Evolutionary conservation across 2,329 filamentous ascomycete genomes (phyloP).

Genomic region (Trichoderma guizhouense): DNA sequence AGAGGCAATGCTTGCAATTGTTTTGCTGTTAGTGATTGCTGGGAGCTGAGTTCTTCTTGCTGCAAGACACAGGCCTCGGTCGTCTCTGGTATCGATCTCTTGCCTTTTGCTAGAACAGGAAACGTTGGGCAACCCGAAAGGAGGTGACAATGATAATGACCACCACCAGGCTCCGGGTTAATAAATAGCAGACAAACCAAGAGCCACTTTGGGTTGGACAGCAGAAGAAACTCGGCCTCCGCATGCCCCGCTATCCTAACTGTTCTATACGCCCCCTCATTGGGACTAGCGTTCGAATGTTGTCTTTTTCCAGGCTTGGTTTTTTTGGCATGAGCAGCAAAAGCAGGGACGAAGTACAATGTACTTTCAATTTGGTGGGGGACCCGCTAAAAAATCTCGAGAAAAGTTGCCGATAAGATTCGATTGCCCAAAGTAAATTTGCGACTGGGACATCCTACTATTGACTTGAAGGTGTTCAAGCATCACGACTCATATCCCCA

Average conservation of each 20-base stretch:
- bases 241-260: conserved; percentile 4
- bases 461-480: background rate
- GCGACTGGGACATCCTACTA: background rate
- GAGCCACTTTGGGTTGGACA: conserved; percentile 13
- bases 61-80: background rate
- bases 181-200: conserved; percentile 3
- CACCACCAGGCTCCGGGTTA: background rate
- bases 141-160: conserved; percentile 16
- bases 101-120: background rate
- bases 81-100: background rate
- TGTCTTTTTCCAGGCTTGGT: background rate
- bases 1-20: background rate
- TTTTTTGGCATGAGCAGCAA: background rate
- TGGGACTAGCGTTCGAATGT: background rate
- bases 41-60: background rate
- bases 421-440: background rate
- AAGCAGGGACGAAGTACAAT: background rate
- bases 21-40: background rate
- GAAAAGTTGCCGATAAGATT: conserved; percentile 16
- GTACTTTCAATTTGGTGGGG: background rate
- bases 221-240: conserved; percentile 2
- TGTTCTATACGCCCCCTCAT: conserved; percentile 4
- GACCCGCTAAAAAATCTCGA: conserved; percentile 19
- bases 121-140: conserved; percentile 10
- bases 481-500: background rate